Evolutionary conservation across 805 yeast species (phyloP), one percentile per base, ranked within the genome.

Genomic region (Monosporozyma solicola): DNA sequence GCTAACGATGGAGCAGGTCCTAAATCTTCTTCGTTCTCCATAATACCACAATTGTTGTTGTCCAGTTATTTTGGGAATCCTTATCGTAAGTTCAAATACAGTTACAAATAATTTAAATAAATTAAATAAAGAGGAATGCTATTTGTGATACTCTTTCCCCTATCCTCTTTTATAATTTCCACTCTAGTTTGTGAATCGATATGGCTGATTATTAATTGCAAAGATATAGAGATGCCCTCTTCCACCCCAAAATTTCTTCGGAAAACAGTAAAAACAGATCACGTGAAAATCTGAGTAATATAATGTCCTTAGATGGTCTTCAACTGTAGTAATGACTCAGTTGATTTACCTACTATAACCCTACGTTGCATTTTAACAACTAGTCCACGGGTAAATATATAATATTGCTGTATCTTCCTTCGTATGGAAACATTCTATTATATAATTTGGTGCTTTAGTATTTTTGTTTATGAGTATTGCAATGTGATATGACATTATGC

Each of bases 1-100:
- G 69, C 61, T 24, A 79, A 61, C 1, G 79, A 66, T 37, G 65
- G 59, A 3, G 69, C 70, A 11, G 67, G 59, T 15, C 52, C 63
- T 20, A 25, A 57, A 15, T 37, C 15, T 33, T 57, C 54, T 32
- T 55, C 58, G 22, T 45, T 46, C 29, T 29, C 48, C 41, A 39
- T 39, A 8, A 20, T 22, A 6, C 22, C n/a, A 37, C 20, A 37
- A 15, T 5, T 37, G 8, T 37, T 37, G 5, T 37, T 35, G 41
- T 35, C 6, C 20, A 16, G 9, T 11, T 39, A 10, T 39, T 7
- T 41, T 41, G 2, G 22, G 22, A 41, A 5, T 16, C 9, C 9
- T 11, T 41, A 20, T 41, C 9, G 5, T 41, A 16, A n/a, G 44
- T n/a, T 39, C 25, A 41, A 3, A 8, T n/a, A 16, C 45, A 41